Evolutionary conservation across 306 rosid species (phyloP).

Genomic region (Vigna mungo): DNA sequence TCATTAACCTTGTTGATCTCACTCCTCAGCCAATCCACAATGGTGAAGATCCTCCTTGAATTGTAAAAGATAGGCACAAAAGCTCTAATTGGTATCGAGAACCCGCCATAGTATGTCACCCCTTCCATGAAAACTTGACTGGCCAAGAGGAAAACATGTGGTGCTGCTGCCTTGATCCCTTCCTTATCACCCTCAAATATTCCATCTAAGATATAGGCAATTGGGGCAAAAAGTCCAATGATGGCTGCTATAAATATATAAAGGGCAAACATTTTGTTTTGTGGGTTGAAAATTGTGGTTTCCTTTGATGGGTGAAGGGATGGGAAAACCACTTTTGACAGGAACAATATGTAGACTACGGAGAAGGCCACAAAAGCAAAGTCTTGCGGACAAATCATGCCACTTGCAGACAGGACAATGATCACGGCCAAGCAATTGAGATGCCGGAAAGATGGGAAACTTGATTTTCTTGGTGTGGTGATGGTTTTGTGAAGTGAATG

Average conservation of each 20-base stretch:
- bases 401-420: slow-evolving; percentile 73
- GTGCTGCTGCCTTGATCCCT: slow-evolving; percentile 86
- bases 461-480: slow-evolving; percentile 35
- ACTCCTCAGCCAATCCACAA: slow-evolving; percentile 74
- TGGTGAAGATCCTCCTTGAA: slow-evolving; percentile 73
- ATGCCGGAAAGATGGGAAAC: slow-evolving; percentile 66
- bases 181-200: slow-evolving; percentile 74
- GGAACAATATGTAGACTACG: slow-evolving; percentile 62
- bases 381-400: slow-evolving; percentile 77
- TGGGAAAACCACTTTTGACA: slow-evolving; percentile 79
- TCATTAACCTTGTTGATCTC: slow-evolving; percentile 65
- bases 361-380: slow-evolving; percentile 69
- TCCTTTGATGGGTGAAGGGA: slow-evolving; percentile 45
- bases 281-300: slow-evolving; percentile 52
- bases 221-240: slow-evolving; percentile 75
- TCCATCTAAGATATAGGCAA: slow-evolving; percentile 76
- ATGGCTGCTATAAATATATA: slow-evolving; percentile 63
- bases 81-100: slow-evolving; percentile 74
- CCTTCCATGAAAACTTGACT: slow-evolving; percentile 97
- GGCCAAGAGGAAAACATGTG: slow-evolving; percentile 83
- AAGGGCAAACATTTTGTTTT: slow-evolving; percentile 60
- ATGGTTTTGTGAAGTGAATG: background rate
- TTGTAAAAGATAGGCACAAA: slow-evolving; percentile 86
- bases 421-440: slow-evolving; percentile 68
- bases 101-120: slow-evolving; percentile 54